Evolutionary conservation across 2,329 filamentous ascomycete genomes (phyloP), one percentile per base, ranked within the genome.

Genomic region (Diaporthe caulivora): DNA sequence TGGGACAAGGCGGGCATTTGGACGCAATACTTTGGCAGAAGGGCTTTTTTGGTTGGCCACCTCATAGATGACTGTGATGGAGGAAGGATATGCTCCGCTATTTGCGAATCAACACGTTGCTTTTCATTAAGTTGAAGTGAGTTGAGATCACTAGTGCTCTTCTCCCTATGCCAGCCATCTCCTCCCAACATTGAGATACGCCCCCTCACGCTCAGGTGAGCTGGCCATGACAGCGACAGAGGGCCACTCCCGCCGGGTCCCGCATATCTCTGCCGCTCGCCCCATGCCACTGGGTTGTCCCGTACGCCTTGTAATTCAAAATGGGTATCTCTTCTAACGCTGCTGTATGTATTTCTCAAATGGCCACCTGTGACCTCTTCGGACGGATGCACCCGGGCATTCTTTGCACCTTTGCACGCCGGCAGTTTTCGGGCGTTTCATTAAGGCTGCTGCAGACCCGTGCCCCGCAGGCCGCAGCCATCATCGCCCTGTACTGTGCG

Each of bases 291-390:
- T 40, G 6, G 21, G n/a, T 15, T 49, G 3, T 40, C 17, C 62
- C n/a, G 44, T 53, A n/a, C 47, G 47, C 31, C 60, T 24, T 53
- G 3, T 26, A 67, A 67, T 18, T 53, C 62, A n/a, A 67, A 21
- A 47, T 13, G 62, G 62, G 62, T 67, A 67, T 67, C 62, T 53
- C 31, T 26, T 67, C 47, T 67, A 67, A n/a, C n/a, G 62, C 62
- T 67, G 31, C 13, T 67, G 47, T 40, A 53, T 26, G 44, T 51
- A 24, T 26, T 34, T 26, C 37, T 40, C 9, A 18, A 21, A 29
- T 40, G n/a, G 47, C 10, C 47, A 67, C 47, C 31, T 37, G 47
- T 40, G 62, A 51, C 44, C 31, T 51, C 5, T 13, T 8, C 34
- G 9, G 42, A 24, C 47, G 29, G 13, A 4, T 51, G 62, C 31